Evolutionary conservation across 345 rosid species (phyloP).

Genomic region (Rhizophora mangle): DNA sequence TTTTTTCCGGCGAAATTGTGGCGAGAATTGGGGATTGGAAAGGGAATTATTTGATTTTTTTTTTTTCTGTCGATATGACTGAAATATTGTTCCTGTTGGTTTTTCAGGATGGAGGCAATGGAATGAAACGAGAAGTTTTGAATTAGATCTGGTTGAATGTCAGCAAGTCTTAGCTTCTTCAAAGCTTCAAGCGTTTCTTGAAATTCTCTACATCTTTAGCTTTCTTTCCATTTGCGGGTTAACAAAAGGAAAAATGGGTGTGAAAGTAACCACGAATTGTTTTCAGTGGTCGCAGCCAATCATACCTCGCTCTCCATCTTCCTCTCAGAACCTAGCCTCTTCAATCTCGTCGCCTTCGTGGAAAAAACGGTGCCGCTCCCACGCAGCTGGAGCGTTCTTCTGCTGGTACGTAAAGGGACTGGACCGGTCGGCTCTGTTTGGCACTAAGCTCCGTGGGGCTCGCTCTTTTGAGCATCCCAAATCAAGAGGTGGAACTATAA

Average conservation of each 20-base stretch:
- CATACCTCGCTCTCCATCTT: constrained; percentile 48
- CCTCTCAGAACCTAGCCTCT: constrained; percentile 60
- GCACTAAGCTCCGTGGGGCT: constrained; percentile 36
- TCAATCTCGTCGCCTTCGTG: constrained; percentile 55
- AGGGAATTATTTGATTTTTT: not conserved
- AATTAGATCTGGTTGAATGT: not conserved
- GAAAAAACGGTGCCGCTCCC: constrained; percentile 35
- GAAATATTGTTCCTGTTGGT: not conserved
- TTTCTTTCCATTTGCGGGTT: not conserved
- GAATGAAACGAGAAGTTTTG: too few relatives aligned
- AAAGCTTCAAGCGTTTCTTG: not conserved
- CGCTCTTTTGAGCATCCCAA: constrained; percentile 42
- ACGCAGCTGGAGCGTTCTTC: constrained; percentile 13
- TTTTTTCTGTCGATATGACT: too few relatives aligned
- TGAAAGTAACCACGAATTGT: constrained; percentile 51
- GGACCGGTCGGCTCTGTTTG: constrained; percentile 50
- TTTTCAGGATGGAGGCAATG: not conserved
- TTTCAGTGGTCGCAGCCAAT: constrained; percentile 62
- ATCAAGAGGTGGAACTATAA: constrained; percentile 28
- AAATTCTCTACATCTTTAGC: not conserved
- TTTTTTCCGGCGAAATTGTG: too few relatives aligned
- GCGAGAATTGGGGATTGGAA: not conserved
- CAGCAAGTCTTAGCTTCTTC: not conserved
- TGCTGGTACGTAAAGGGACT: constrained; percentile 38
- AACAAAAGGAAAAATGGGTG: constrained; percentile 44